Percentiles rank a stretch among this genome's conserved stretches.
phyloP scores from a whole-genome alignment of 305 asterid species.

The Solanum hybrid region DNA sequence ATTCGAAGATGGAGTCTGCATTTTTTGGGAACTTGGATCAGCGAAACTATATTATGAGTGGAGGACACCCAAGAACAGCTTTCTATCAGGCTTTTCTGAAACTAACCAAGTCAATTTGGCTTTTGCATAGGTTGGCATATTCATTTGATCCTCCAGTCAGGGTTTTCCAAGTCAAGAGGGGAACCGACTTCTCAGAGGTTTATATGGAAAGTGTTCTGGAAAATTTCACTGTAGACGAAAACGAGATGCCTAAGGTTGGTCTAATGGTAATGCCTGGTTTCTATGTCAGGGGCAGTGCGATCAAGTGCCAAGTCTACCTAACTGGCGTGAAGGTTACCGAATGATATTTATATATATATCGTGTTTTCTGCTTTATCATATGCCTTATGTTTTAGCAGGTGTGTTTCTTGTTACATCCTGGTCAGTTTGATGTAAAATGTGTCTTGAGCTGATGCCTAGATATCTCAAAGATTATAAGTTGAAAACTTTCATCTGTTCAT shows the following conservation, averaged over 20 bases:
- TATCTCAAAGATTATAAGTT: not conserved
- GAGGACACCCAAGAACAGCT: conserved; percentile 96
- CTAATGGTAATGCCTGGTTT: conserved; percentile 97
- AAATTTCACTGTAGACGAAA: conserved; percentile 44
- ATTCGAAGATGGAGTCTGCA: conserved; percentile 90
- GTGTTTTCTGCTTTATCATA: conserved; percentile 15
- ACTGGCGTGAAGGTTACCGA: conserved; percentile 63
- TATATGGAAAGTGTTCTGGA: conserved; percentile 87
- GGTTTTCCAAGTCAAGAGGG: conserved; percentile 80
- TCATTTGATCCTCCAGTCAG: conserved; percentile 74
- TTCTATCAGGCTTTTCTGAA: conserved; percentile 94
- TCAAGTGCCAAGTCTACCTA: conserved; percentile 81
- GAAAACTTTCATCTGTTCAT: not conserved
- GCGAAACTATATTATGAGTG: conserved; percentile 50
- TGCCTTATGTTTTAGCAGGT: not conserved
- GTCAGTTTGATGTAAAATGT: conserved; percentile 3
- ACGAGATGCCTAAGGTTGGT: conserved; percentile 73
- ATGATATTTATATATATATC: conserved; percentile 25
- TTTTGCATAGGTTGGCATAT: conserved; percentile 74
- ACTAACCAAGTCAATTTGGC: conserved; percentile 84
- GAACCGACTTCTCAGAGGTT: conserved; percentile 76
- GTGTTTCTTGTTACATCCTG: not conserved
- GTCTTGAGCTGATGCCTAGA: conserved; percentile 1
- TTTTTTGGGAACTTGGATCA: conserved; percentile 90
- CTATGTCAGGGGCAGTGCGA: conserved; percentile 78